Evolutionary conservation across 176 grass and related monocot species (phyloP).

Genomic region (Oryza rufipogon): DNA sequence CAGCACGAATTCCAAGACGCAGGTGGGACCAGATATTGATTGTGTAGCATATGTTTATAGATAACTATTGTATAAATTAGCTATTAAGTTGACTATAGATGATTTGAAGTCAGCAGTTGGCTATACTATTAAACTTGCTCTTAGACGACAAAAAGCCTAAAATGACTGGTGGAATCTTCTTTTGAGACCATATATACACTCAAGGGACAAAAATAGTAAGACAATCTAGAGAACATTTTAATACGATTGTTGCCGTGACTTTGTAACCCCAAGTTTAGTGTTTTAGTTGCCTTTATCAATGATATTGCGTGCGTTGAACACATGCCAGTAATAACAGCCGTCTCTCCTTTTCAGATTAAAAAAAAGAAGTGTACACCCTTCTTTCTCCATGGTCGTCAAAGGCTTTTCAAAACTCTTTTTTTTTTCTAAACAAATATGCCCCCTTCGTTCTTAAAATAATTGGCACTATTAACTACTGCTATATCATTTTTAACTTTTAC

Average conservation of each 20-base stretch:
- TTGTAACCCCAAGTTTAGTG: background rate
- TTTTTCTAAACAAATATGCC: background rate
- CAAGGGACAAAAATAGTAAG: background rate
- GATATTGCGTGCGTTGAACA: conserved; percentile 8
- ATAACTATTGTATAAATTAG: too few species aligned
- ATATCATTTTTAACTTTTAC: too few species aligned
- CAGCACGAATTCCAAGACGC: too few species aligned
- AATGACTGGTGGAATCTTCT: background rate
- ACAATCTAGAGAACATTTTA: background rate
- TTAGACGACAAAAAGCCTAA: background rate
- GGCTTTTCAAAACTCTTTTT: background rate
- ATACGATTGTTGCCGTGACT: background rate
- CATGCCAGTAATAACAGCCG: background rate
- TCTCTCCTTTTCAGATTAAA: background rate
- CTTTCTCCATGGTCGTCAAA: background rate
- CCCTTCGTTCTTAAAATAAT: too few species aligned
- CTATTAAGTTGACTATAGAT: too few species aligned
- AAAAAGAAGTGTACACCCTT: background rate
- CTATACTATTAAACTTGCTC: too few species aligned
- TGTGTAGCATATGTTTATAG: too few species aligned
- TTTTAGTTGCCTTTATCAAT: too few species aligned
- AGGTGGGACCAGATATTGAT: too few species aligned
- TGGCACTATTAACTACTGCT: too few species aligned
- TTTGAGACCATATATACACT: background rate
- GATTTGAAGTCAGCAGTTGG: too few species aligned